Conservation (phyloP, 805 yeast species). For the Diddensiella transvaalensis region DNA sequence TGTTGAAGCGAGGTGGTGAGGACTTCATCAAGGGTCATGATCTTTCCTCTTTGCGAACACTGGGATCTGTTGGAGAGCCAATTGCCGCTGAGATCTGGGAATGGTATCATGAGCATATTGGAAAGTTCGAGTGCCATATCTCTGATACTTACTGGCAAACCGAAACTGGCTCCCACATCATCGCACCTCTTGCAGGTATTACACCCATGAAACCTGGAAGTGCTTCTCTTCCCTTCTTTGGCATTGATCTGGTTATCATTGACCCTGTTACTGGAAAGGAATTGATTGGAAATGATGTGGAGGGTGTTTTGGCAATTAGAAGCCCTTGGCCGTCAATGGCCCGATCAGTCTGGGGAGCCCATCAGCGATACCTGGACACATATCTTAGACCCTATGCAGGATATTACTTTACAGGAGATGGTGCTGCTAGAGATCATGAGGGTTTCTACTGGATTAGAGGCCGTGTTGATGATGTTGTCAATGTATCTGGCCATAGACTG, state of each 20-base stretch:
- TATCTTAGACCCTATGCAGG: constrained; percentile 92
- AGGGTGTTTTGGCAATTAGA: constrained; percentile 90
- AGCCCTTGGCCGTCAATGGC: constrained; percentile 99
- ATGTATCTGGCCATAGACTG: constrained; percentile 94
- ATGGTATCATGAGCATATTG: constrained; percentile 93
- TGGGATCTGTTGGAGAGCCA: constrained; percentile 99
- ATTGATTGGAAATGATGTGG: constrained; percentile 81
- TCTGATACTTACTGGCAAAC: constrained; percentile 99
- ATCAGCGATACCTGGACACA: constrained; percentile 81
- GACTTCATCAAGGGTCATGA: constrained; percentile 77
- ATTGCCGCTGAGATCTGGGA: constrained; percentile 98
- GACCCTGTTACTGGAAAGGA: constrained; percentile 92
- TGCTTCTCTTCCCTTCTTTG: constrained; percentile 95
- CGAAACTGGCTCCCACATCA: constrained; percentile 93
- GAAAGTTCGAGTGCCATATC: constrained; percentile 83
- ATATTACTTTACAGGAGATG: constrained; percentile 95
- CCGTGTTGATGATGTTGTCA: constrained; percentile 97
- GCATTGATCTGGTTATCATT: constrained; percentile 83
- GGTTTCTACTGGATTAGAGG: constrained; percentile 98
- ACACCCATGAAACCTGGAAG: constrained; percentile 96
- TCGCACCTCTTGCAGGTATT: constrained; percentile 92
- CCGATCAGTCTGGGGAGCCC: constrained; percentile 89
- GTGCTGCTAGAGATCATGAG: constrained; percentile 95
- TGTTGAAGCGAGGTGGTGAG: constrained; percentile 87
- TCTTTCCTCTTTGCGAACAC: constrained; percentile 78